Evolutionary conservation across 2,329 filamentous ascomycete species (phyloP), one percentile per base, ranked within the genome.

Genomic region (Aspergillus unguis): DNA sequence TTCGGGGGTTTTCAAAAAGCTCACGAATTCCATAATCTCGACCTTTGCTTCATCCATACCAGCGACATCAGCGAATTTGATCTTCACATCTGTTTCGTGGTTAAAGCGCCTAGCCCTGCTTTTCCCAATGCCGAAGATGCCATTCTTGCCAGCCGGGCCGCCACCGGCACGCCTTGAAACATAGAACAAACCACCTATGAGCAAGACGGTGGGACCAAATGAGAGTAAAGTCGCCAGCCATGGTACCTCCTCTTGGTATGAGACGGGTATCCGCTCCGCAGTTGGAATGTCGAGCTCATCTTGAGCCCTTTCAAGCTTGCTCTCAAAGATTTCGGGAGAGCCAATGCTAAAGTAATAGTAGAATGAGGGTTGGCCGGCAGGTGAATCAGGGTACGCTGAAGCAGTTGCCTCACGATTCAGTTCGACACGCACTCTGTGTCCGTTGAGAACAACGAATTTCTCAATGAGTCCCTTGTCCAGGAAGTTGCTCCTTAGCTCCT

Each of bases 21-120:
- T 92, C 62, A 99, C 94, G 65, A 99, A 99, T 73, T 99, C 94
- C 91, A 97, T 96, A 62, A 99, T 99, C 74, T 99, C 94, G 52
- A 85, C 80, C 80, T 99, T 99, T 52, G 94, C 94, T 75, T 99
- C 94, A 70, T 99, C 94, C 85, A 97, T 92, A 61, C 94, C 94
- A 38, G 94, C 94, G 40, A 99, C 94, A 69, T 99, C 94, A 43
- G 89, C 80, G 70, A 99, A 99, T 74, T 96, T 97, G 72, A 95
- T 92, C 76, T 95, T 96, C 77, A 99, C 83, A 52, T 94, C 90
- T 8, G 89, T 90, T 77, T 99, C 94, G 62, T 96, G 92, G 71
- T 96, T 99, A 80, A 97, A 99, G 65, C 89, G 88, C 79, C 96
- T 97, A 27, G 94, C 94, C 65, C 90, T 86, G 74, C 91, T 96